These are phyloP conservation scores for Irpex sp. DNA, from an alignment of 1,284 basidiomycete species.

Conservation along the genomic window DNA sequence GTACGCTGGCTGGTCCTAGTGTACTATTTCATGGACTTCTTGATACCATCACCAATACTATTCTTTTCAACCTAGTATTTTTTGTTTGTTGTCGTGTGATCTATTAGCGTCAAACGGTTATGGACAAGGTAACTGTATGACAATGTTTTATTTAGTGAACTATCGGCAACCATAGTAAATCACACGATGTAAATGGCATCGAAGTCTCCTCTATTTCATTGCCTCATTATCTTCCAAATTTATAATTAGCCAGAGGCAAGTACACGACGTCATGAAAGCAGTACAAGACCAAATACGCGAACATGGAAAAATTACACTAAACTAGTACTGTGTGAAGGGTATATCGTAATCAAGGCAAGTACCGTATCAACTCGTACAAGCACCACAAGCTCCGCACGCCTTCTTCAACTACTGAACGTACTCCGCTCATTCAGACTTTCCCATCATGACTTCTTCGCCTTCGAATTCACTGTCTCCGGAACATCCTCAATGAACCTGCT, in stretches of 20 bases:
- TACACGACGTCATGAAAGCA: no score
- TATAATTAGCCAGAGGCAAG: no score
- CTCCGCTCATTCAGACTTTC: not conserved
- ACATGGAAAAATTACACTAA: not conserved
- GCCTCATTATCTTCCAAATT: no score
- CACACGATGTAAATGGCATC: no score
- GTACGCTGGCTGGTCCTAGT: not conserved
- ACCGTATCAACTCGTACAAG: no score
- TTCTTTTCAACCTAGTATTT: not conserved
- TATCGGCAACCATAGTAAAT: no score
- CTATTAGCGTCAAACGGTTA: not conserved
- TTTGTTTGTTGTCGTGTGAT: not conserved
- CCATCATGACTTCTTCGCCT: not conserved
- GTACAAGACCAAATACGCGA: not conserved
- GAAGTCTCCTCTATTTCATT: no score
- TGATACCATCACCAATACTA: not conserved
- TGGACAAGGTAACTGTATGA: no score
- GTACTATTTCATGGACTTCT: not conserved
- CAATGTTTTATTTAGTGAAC: no score
- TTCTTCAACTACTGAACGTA: no score
- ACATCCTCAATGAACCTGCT: conserved; percentile 16
- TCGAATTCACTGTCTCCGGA: not conserved
- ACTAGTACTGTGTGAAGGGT: not conserved
- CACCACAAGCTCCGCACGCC: no score
- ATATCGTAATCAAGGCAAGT: no score